Conservation (phyloP, 2,329 filamentous ascomycete species). For the Calonectria ilicicola region DNA sequence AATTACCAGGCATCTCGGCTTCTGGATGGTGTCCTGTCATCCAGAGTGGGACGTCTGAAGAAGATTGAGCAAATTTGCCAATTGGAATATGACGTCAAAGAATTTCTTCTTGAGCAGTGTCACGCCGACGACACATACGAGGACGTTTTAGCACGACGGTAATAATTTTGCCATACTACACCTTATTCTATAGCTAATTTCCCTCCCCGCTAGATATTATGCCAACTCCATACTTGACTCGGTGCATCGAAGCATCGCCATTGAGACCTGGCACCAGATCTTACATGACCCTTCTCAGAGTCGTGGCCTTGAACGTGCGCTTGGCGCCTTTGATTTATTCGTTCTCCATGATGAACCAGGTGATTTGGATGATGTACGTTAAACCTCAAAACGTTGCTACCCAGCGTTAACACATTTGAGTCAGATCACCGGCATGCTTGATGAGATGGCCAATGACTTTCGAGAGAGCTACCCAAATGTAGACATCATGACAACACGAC, state of each 20-base stretch:
- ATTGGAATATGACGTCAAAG: slow-evolving; percentile 89
- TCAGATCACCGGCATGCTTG: slow-evolving; percentile 73
- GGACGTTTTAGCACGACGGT: slow-evolving; percentile 82
- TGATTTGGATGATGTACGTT: slow-evolving; percentile 78
- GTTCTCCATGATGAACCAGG: slow-evolving; percentile 78
- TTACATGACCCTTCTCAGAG: slow-evolving; percentile 52
- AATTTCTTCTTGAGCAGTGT: slow-evolving; percentile 79
- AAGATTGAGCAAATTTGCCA: slow-evolving; percentile 78
- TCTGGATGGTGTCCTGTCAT: slow-evolving; percentile 77
- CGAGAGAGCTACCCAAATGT: slow-evolving; percentile 64
- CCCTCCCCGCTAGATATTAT: slow-evolving; percentile 71
- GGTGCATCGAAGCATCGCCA: slow-evolving; percentile 83
- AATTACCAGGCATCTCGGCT: slow-evolving; percentile 65
- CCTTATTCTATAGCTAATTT: background rate
- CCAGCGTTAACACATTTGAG: slow-evolving; percentile 20
- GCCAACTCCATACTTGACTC: slow-evolving; percentile 79
- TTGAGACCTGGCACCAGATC: slow-evolving; percentile 77
- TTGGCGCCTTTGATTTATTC: slow-evolving; percentile 92
- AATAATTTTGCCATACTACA: slow-evolving; percentile 27
- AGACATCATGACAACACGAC: slow-evolving; percentile 68
- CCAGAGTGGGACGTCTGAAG: slow-evolving; percentile 75
- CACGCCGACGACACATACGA: slow-evolving; percentile 68
- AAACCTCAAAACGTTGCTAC: background rate
- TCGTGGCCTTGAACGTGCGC: slow-evolving; percentile 73
- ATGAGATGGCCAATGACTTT: slow-evolving; percentile 71